Base-by-base conservation (phyloP, 2,329 filamentous ascomycete species). In the Exophiala aquamarina region DNA sequence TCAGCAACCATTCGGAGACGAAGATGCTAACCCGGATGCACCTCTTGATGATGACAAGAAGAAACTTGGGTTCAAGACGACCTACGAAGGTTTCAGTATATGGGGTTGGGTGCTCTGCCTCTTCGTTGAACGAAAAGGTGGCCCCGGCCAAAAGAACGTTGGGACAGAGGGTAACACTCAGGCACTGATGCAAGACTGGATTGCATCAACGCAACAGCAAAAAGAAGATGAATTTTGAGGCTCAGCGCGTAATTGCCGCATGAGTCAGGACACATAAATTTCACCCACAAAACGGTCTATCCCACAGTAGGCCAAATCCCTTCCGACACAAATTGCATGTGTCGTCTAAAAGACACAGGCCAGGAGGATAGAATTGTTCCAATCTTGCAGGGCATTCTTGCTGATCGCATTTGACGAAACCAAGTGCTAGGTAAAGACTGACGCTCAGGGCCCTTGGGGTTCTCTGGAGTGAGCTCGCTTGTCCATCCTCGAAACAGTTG, bases 21-120 rank as follows among this genome's bases (percentile, higher is more conserved):
- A 9, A 15, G 26, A 39, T 18, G 9, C 26, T 39, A n/a, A n/a
- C 17, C n/a, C 9, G 5, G 13, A 70, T 52, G 71, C 74, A 73
- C 45, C 37, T 15, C 56, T 59, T 23, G 55, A 57, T 3, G 59
- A 66, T 54, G 87, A 95, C 62, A 94, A 96, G 71, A 96, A 98
- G 74, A 97, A 96, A 67, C 71, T 95, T 59, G 81, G 79, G 15
- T 81, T 96, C 73, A 84, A 86, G 52, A 93, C 92, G 19, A 84
- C 83, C 11, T 98, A 97, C 69, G 90, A 97, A 61, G 92, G 93
- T 7, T 97, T 97, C 70, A 88, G 86, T 60, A 96, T 98, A 63
- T 95, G 95, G 70, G 90, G 93, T 9, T 86, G 89, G 58, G 89
- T 95, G 37, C 74, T 98, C 19, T 97, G 91, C 67, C 76, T 98